Evolutionary conservation across 495 filamentous ascomycete genomes (phyloP).

Genomic region (Annulohypoxylon nitens): DNA sequence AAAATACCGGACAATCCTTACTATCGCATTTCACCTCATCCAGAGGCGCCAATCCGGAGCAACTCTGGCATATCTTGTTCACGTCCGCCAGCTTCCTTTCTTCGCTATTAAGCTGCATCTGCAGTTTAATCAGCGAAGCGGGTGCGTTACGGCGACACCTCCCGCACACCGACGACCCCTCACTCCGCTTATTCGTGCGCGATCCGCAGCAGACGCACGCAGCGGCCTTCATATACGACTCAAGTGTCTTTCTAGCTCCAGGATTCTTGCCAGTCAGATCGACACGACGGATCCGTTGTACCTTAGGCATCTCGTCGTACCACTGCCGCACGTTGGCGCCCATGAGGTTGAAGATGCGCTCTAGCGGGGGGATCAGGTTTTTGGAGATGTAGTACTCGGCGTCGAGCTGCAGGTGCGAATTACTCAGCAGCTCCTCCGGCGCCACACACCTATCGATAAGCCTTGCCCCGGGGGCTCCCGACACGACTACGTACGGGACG

Average conservation of each 20-base stretch:
- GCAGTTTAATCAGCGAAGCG: constrained; percentile 71
- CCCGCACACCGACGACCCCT: constrained; percentile 70
- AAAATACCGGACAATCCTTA: constrained; percentile 93
- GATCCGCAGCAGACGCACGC: constrained; percentile 82
- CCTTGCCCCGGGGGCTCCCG: constrained; percentile 86
- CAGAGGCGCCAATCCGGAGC: constrained; percentile 75
- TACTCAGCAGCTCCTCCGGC: constrained; percentile 83
- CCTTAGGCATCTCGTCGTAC: constrained; percentile 98
- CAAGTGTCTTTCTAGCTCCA: constrained; percentile 74
- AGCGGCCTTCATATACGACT: constrained; percentile 86
- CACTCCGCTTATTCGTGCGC: constrained; percentile 63
- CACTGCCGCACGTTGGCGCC: constrained; percentile 91
- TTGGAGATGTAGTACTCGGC: constrained; percentile 97
- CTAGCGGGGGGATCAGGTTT: constrained; percentile 93
- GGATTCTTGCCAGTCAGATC: constrained; percentile 57
- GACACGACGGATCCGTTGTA: constrained; percentile 75
- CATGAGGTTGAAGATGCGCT: constrained; percentile 96
- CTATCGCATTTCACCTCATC: constrained; percentile 89
- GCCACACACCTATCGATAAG: constrained; percentile 91
- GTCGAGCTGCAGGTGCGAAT: constrained; percentile 85
- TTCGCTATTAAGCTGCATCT: constrained; percentile 68
- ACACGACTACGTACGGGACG: constrained; percentile 91
- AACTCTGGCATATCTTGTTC: constrained; percentile 84
- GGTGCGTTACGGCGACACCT: constrained; percentile 70
- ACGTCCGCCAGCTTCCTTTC: constrained; percentile 76